Percentiles rank a stretch among this genome's conserved stretches.
Evolutionary conservation across 2,329 filamentous ascomycete genomes (phyloP).

Genomic region (Alternaria alternata): DNA sequence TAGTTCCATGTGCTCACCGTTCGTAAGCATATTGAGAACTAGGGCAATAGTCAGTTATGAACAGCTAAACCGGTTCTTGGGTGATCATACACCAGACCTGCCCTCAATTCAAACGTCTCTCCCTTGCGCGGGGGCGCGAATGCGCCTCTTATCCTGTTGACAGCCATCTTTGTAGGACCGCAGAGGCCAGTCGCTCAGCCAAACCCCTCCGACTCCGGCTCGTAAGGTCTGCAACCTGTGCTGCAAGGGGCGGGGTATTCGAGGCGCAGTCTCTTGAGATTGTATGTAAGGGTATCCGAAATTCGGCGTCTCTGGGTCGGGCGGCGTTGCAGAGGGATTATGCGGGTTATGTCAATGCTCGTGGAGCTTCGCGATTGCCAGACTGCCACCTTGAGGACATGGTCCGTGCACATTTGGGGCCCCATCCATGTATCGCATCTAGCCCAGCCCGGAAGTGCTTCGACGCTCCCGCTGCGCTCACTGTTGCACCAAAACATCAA

Average conservation of each 20-base stretch:
- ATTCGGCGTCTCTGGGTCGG: constrained; percentile 2
- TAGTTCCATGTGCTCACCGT: constrained; percentile 59
- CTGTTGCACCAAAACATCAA: constrained; percentile 13
- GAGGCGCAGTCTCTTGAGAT: constrained; percentile 8
- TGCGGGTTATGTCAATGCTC: constrained; percentile 22
- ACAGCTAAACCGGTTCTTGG: constrained; percentile 16
- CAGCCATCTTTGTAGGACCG: constrained; percentile 72
- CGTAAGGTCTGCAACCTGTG: constrained; percentile 5
- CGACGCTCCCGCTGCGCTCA: constrained; percentile 9
- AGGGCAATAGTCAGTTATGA: constrained; percentile 47
- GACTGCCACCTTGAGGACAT: constrained; percentile 38
- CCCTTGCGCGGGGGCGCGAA: constrained; percentile 94
- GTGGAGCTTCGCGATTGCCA: constrained; percentile 39
- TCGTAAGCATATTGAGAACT: constrained; percentile 99
- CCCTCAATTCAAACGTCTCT: constrained; percentile 96
- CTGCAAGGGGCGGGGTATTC: constrained; percentile 1
- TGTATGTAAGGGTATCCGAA: neutral
- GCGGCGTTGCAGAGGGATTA: constrained; percentile 15
- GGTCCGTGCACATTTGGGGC: constrained; percentile 30
- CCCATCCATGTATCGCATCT: constrained; percentile 10
- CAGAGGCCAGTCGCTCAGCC: constrained; percentile 40
- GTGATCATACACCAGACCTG: constrained; percentile 74
- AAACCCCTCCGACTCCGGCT: constrained; percentile 46
- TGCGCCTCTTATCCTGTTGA: constrained; percentile 93
- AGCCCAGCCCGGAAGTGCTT: constrained; percentile 16